These are phyloP conservation scores for Plantago major DNA, from an alignment of 257 asterid genomes.

Conservation along the genomic window DNA sequence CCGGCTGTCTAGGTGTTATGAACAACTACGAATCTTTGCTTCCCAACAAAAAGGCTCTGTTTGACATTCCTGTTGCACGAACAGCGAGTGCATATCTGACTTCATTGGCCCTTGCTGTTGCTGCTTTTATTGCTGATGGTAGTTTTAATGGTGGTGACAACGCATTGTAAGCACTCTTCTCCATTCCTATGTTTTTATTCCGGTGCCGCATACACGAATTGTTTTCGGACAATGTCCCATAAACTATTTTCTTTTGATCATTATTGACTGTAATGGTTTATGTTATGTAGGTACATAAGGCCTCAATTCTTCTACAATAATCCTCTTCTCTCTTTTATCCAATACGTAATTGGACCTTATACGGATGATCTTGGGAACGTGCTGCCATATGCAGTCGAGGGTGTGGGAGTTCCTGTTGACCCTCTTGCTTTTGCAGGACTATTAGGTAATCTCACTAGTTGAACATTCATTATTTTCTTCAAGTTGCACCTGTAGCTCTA, in stretches of 20 bases:
- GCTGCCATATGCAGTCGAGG: constrained; percentile 90
- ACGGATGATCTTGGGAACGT: constrained; percentile 85
- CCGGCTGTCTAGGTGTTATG: constrained; percentile 89
- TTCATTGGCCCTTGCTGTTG: constrained; percentile 53
- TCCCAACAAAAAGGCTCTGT: constrained; percentile 79
- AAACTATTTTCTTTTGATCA: background rate
- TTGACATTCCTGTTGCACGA: constrained; percentile 84
- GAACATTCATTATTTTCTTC: background rate
- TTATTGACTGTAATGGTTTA: background rate
- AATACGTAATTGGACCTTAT: constrained; percentile 83
- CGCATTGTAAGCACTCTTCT: constrained; percentile 59
- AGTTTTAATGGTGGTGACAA: constrained; percentile 89
- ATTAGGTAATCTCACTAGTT: constrained; percentile 44
- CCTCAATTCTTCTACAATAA: constrained; percentile 88
- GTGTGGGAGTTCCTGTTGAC: constrained; percentile 94
- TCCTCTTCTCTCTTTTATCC: constrained; percentile 82
- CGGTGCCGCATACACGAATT: background rate
- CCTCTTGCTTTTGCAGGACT: constrained; percentile 97
- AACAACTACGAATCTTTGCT: constrained; percentile 79
- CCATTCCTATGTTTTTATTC: background rate
- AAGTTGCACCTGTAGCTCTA: too few relatives aligned
- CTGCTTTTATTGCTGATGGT: constrained; percentile 80
- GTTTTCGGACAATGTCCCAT: background rate
- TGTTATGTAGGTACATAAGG: constrained; percentile 69
- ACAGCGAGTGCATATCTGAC: constrained; percentile 85